phyloP scores from a whole-genome alignment of 163 green algal genomes.

The Picocystis sp. region DNA sequence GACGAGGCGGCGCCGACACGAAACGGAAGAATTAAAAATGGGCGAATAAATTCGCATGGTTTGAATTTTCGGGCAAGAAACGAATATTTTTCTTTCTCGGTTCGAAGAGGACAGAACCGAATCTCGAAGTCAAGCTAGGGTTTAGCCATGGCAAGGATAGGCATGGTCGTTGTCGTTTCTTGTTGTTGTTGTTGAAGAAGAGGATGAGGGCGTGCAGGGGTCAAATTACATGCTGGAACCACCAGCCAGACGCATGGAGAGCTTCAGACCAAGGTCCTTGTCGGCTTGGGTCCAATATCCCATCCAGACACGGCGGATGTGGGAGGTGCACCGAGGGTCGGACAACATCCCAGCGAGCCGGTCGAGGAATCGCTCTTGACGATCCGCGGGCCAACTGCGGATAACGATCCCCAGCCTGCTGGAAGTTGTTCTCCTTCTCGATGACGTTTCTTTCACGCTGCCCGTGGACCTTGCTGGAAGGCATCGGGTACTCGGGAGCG shows the following conservation, averaged over 20 bases:
- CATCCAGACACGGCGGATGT: conserved; percentile 79
- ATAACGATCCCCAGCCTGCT: conserved; percentile 65
- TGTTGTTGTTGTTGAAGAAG: no score
- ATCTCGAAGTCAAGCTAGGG: no score
- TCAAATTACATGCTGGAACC: no score
- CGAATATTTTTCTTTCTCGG: no score
- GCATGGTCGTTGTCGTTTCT: no score
- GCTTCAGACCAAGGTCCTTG: conserved; percentile 38
- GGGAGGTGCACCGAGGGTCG: conserved; percentile 50
- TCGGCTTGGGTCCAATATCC: conserved; percentile 82
- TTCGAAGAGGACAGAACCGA: no score
- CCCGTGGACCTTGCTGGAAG: conserved; percentile 31
- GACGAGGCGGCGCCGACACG: no score
- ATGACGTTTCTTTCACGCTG: conserved; percentile 62
- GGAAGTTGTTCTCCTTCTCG: conserved; percentile 87
- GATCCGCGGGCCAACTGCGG: conserved; percentile 37
- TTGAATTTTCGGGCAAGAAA: no score
- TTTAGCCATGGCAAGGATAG: no score
- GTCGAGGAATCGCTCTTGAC: conserved; percentile 65
- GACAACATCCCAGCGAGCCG: conserved; percentile 52
- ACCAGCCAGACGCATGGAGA: conserved; percentile 23
- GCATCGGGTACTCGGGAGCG: conserved; percentile 47
- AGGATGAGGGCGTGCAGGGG: no score
- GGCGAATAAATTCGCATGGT: no score
- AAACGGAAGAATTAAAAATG: no score